phyloP scores from a whole-genome alignment of 202 grass and related monocot species.

The Dendrocalamus latiflorus region DNA sequence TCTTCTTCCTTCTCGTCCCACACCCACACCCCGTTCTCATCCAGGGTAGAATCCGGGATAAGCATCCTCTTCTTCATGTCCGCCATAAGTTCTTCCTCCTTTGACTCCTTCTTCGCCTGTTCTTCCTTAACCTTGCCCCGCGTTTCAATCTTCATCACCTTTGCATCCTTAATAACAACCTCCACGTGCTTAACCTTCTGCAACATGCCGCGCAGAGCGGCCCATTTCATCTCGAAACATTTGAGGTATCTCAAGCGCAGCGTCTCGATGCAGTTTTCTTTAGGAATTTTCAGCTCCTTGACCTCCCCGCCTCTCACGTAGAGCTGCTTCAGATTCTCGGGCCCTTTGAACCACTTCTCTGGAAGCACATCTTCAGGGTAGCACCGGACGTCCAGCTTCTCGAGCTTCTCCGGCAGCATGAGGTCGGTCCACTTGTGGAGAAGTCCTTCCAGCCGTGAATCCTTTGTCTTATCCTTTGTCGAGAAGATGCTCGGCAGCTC shows the following conservation, averaged over 20 bases:
- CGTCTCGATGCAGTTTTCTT: background rate
- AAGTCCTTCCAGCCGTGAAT: accelerated
- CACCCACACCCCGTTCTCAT: slow-evolving; percentile 35
- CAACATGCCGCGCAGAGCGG: accelerated
- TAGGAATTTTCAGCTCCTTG: accelerated
- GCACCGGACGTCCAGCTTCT: slow-evolving; percentile 50
- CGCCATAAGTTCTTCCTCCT: background rate
- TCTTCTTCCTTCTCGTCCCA: background rate
- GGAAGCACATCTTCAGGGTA: background rate
- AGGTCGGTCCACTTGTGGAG: background rate
- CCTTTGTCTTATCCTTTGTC: accelerated
- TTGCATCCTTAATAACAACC: slow-evolving; percentile 3
- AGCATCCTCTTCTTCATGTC: background rate
- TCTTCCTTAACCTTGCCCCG: no score
- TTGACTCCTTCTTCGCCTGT: background rate
- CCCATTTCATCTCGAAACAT: background rate
- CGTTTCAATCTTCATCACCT: background rate
- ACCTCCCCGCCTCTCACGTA: slow-evolving; percentile 55
- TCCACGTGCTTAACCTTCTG: background rate
- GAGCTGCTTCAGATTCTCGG: background rate
- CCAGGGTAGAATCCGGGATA: background rate
- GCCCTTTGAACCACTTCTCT: background rate
- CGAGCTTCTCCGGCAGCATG: background rate
- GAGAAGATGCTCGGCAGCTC: slow-evolving; percentile 21
- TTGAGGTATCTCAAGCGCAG: slow-evolving; percentile 40